Conservation (phyloP, 805 yeast genomes). For the Starmerella riodocensis region DNA sequence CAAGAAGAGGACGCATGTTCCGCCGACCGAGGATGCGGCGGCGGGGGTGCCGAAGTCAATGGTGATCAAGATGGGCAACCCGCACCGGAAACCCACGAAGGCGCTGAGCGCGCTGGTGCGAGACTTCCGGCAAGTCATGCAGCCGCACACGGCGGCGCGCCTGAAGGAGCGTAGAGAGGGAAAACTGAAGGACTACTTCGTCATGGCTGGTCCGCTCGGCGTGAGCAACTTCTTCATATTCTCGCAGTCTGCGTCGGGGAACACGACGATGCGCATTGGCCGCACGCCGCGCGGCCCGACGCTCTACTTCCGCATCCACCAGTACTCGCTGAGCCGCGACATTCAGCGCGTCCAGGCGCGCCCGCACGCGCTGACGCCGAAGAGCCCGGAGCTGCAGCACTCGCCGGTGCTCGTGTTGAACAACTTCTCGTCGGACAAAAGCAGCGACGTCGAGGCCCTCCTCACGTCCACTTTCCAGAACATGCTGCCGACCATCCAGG, state of each 20-base stretch:
- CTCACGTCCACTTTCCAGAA: constrained; percentile 84
- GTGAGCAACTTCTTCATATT: constrained; percentile 80
- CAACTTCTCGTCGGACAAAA: constrained; percentile 61
- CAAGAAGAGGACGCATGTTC: constrained; percentile 79
- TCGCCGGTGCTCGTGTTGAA: constrained; percentile 91
- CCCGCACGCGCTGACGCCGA: constrained; percentile 52
- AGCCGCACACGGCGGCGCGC: constrained; percentile 89
- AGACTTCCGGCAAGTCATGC: constrained; percentile 83
- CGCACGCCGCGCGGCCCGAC: constrained; percentile 94
- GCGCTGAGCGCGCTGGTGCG: constrained; percentile 71
- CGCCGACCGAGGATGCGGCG: constrained; percentile 34
- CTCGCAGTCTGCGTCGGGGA: constrained; percentile 61
- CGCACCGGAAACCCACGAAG: constrained; percentile 51
- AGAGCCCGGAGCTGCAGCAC: constrained; percentile 40
- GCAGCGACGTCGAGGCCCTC: constrained; percentile 62
- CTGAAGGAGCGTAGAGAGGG: constrained; percentile 77
- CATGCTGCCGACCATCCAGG: constrained; percentile 89
- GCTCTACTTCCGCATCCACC: constrained; percentile 60
- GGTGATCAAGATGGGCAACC: constrained; percentile 78
- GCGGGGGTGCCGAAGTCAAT: constrained; percentile 80
- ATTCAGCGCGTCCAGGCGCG: constrained; percentile 52
- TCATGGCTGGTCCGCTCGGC: constrained; percentile 96
- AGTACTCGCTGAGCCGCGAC: constrained; percentile 73
- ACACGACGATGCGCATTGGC: constrained; percentile 68
- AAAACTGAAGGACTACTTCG: constrained; percentile 81